phyloP scores from a whole-genome alignment of 2,329 filamentous ascomycete species.

The Didymosphaeria variabile region DNA sequence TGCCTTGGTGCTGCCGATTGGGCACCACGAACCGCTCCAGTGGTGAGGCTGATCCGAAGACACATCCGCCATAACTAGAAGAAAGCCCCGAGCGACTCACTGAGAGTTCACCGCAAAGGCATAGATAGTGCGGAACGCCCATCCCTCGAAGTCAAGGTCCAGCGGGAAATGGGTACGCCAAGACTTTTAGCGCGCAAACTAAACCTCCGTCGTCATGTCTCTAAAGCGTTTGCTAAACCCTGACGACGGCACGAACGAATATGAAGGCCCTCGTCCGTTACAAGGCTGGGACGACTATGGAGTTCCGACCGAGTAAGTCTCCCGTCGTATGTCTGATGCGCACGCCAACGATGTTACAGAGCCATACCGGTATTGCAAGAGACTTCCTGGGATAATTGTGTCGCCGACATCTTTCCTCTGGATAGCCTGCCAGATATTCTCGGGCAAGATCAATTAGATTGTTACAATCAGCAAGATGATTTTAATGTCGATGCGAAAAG shows the following conservation, averaged over 20 bases:
- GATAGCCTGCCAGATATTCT: constrained; percentile 3
- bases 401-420: constrained; percentile 22
- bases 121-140: background rate
- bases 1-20: constrained; percentile 15
- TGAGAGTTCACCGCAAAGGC: background rate
- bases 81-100: background rate
- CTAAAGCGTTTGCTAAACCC: constrained; percentile 37
- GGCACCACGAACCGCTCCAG: constrained; percentile 6
- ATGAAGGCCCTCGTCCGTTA: constrained; percentile 12
- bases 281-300: constrained; percentile 22
- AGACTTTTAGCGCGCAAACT: constrained; percentile 19
- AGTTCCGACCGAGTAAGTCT: constrained; percentile 23
- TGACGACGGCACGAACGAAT: constrained; percentile 19
- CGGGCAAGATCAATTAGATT: background rate
- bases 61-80: constrained; percentile 1
- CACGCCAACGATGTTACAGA: constrained; percentile 12
- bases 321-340: background rate
- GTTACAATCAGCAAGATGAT: constrained; percentile 6
- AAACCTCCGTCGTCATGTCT: constrained; percentile 20
- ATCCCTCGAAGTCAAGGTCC: background rate
- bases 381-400: constrained; percentile 26
- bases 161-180: constrained; percentile 15
- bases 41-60: constrained; percentile 14
- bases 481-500: background rate
- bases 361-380: constrained; percentile 19